Conservation (phyloP, 768 basidiomycete species). For the Cytidiella melzeri region DNA sequence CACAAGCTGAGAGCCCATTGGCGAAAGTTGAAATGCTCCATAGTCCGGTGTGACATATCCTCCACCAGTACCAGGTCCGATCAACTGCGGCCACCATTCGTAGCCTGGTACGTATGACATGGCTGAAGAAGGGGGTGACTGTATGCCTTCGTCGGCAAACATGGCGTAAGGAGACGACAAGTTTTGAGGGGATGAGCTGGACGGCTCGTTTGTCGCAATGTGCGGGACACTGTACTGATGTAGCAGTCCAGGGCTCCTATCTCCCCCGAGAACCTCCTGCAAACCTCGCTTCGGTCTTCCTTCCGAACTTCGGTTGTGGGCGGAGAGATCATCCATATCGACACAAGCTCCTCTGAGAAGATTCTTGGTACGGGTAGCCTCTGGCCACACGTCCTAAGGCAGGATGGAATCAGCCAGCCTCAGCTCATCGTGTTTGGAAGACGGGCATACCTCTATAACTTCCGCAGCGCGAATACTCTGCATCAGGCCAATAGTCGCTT, state of each 20-base stretch:
- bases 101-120: conserved; percentile 18
- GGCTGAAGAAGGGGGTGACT: conserved; percentile 1
- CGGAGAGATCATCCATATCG: conserved; percentile 31
- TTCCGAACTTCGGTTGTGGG: neutral
- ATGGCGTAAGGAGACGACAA: neutral
- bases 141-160: neutral
- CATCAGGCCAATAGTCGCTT: conserved; percentile 59
- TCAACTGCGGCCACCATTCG: conserved; percentile 23
- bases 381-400: conserved; percentile 61
- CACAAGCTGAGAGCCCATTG: conserved; percentile 4
- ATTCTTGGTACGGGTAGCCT: conserved; percentile 58
- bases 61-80: conserved; percentile 7
- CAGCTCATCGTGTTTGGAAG: neutral
- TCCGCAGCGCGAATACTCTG: conserved; percentile 59
- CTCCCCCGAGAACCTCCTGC: conserved; percentile 18
- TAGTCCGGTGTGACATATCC: conserved; percentile 1
- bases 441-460: conserved; percentile 57
- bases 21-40: neutral
- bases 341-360: conserved; percentile 63
- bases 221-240: conserved; percentile 6
- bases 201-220: neutral
- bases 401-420: neutral
- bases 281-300: conserved; percentile 19
- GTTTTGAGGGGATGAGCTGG: neutral
- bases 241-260: conserved; percentile 10